Evolutionary conservation across 2,329 filamentous ascomycete genomes (phyloP).

Genomic region (Lecanicillium sp.): DNA sequence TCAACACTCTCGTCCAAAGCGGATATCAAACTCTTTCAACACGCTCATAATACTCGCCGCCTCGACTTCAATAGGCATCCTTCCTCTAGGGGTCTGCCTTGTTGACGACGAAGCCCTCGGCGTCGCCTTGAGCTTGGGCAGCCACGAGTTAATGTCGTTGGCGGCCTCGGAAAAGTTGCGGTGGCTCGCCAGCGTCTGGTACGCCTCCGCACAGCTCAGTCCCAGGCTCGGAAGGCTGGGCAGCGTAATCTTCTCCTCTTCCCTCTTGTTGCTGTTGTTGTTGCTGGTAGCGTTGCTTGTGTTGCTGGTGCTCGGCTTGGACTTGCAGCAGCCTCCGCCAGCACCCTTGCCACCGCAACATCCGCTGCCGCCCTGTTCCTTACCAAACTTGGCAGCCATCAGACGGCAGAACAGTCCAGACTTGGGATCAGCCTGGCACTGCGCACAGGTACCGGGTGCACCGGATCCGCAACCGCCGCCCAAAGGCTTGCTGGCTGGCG

Average conservation of each 20-base stretch:
- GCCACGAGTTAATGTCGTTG: slow-evolving; percentile 69
- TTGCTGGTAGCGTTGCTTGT: no score
- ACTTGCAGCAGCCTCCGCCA: slow-evolving; percentile 61
- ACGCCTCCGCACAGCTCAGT: slow-evolving; percentile 69
- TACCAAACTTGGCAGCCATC: slow-evolving; percentile 60
- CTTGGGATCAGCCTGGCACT: slow-evolving; percentile 71
- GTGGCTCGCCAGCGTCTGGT: slow-evolving; percentile 71
- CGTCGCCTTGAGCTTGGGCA: slow-evolving; percentile 63
- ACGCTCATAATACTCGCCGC: slow-evolving; percentile 81
- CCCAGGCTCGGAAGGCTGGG: slow-evolving; percentile 44
- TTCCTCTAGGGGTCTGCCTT: slow-evolving; percentile 27
- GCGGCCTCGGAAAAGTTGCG: slow-evolving; percentile 68
- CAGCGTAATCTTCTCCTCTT: slow-evolving; percentile 29
- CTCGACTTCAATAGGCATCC: slow-evolving; percentile 68
- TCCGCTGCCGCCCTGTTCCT: slow-evolving; percentile 33
- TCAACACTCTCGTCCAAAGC: slow-evolving; percentile 51
- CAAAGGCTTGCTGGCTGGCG: slow-evolving; percentile 18
- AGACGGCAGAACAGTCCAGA: slow-evolving; percentile 80
- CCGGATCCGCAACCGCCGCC: slow-evolving; percentile 51
- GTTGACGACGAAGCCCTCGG: slow-evolving; percentile 29
- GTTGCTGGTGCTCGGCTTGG: slow-evolving; percentile 24
- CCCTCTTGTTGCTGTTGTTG: neutral
- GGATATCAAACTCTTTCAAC: slow-evolving; percentile 72
- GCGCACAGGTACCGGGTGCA: slow-evolving; percentile 71
- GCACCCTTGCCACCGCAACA: slow-evolving; percentile 62